Evolutionary conservation across 2,329 filamentous ascomycete genomes (phyloP).

Genomic region (Sporothrix globosa): DNA sequence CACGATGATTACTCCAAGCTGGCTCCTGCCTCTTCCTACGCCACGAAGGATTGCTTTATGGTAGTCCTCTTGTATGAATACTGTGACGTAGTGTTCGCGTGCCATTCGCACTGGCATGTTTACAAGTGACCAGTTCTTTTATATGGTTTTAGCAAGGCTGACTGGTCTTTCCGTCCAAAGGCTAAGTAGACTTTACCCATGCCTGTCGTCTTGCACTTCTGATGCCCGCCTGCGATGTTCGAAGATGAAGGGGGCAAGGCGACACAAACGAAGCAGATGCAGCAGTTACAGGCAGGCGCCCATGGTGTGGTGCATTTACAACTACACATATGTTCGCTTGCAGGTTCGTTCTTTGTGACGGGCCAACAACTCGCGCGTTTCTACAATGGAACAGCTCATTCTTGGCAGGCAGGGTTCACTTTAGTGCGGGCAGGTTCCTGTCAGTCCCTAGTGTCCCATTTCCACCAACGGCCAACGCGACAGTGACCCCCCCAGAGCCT

Average conservation of each 20-base stretch:
- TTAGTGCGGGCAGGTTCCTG: constrained; percentile 9
- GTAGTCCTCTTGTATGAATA: too few relatives aligned
- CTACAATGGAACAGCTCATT: constrained; percentile 7
- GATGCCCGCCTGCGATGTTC: neutral
- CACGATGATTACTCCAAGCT: too few relatives aligned
- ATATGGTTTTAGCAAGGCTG: neutral
- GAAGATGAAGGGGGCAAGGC: neutral
- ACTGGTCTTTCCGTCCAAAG: neutral
- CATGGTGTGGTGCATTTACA: too few relatives aligned
- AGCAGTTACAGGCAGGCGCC: neutral
- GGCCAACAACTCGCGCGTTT: neutral
- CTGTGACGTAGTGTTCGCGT: neutral
- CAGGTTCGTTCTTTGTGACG: too few relatives aligned
- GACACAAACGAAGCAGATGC: neutral
- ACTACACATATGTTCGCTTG: too few relatives aligned
- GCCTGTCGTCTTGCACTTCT: neutral
- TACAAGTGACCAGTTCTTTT: neutral
- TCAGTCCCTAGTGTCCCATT: neutral
- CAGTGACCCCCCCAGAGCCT: neutral
- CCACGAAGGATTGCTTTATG: too few relatives aligned
- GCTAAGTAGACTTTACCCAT: neutral
- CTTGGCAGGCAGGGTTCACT: constrained; percentile 13
- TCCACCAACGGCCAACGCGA: neutral
- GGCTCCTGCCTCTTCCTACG: too few relatives aligned
- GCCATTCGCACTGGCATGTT: neutral